A percentile compares a stretch with the other conserved stretches of the same genome.
Evolutionary conservation across 306 rosid species (phyloP).

Genomic region (Fragaria ananassa): DNA sequence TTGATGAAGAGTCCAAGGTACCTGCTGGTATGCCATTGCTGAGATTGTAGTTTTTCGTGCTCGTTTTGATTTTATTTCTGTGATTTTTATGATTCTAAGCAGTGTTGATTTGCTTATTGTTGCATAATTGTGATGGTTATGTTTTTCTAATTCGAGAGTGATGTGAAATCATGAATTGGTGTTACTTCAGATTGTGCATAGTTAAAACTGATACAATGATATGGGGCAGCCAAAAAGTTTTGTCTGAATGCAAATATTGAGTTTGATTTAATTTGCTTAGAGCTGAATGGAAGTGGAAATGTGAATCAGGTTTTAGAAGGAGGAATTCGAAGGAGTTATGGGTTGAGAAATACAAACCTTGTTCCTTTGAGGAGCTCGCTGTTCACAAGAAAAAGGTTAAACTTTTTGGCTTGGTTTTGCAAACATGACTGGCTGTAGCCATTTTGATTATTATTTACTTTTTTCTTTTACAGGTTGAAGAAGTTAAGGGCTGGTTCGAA

Average conservation of each 20-base stretch:
- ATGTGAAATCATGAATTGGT: neutral
- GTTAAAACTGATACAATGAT: neutral
- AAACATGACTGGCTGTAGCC: slow-evolving; percentile 7
- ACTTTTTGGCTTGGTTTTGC: slow-evolving; percentile 19
- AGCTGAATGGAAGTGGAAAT: slow-evolving; percentile 23
- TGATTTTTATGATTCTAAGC: neutral
- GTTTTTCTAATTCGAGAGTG: neutral
- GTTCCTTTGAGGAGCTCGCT: slow-evolving; percentile 69
- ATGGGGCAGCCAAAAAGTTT: neutral
- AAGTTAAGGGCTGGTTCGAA: slow-evolving; percentile 74
- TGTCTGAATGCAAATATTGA: neutral
- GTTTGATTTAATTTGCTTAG: neutral
- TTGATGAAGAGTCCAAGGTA: slow-evolving; percentile 70
- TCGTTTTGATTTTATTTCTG: neutral
- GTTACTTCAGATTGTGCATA: neutral
- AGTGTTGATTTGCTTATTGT: neutral
- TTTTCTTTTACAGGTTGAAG: slow-evolving; percentile 57
- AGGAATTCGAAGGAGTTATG: slow-evolving; percentile 53
- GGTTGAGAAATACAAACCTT: slow-evolving; percentile 81
- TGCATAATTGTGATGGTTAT: neutral
- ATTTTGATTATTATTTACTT: neutral
- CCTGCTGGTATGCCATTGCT: slow-evolving; percentile 71
- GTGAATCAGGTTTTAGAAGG: slow-evolving; percentile 45
- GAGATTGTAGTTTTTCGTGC: neutral
- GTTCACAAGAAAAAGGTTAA: slow-evolving; percentile 88